phyloP scores from a whole-genome alignment of 768 basidiomycete genomes.

The Hericium erinaceus region DNA sequence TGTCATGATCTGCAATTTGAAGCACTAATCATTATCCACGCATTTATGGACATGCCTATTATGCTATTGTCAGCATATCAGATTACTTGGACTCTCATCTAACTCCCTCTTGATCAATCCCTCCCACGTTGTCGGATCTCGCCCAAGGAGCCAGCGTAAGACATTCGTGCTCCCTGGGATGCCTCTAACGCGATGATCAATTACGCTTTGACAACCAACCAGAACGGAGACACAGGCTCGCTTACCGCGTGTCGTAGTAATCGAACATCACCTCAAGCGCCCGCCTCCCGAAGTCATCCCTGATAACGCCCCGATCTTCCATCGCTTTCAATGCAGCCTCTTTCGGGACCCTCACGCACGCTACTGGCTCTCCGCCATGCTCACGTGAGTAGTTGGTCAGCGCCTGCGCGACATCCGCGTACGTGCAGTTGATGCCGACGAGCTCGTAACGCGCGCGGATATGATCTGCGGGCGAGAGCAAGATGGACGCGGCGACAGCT shows the following conservation, averaged over 20 bases:
- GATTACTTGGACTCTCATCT: too few species aligned
- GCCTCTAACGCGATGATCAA: conserved; percentile 15
- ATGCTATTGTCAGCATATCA: too few species aligned
- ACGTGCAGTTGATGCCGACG: conserved; percentile 23
- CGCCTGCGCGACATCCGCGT: conserved; percentile 19
- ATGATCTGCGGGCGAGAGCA: conserved; percentile 20
- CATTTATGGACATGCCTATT: too few species aligned
- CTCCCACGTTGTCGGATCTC: conserved; percentile 22
- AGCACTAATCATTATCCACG: too few species aligned
- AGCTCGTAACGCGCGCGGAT: conserved; percentile 27
- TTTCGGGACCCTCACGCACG: conserved; percentile 13
- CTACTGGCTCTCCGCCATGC: conserved; percentile 9
- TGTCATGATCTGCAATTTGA: too few species aligned
- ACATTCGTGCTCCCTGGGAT: conserved; percentile 24
- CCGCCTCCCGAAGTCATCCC: conserved; percentile 18
- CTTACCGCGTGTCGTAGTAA: conserved; percentile 24
- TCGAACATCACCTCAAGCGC: conserved; percentile 22
- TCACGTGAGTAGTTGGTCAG: conserved; percentile 8
- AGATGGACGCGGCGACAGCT: conserved; percentile 18
- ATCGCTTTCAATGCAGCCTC: conserved; percentile 10
- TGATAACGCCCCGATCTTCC: conserved; percentile 3
- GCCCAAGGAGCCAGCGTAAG: conserved; percentile 24
- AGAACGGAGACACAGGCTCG: background rate
- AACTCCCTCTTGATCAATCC: conserved; percentile 16
- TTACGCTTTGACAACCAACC: background rate